Percentiles rank a stretch among this genome's conserved stretches.
Conservation (phyloP, 2,329 filamentous ascomycete genomes). For the Aspergillus pseudonomiae region DNA sequence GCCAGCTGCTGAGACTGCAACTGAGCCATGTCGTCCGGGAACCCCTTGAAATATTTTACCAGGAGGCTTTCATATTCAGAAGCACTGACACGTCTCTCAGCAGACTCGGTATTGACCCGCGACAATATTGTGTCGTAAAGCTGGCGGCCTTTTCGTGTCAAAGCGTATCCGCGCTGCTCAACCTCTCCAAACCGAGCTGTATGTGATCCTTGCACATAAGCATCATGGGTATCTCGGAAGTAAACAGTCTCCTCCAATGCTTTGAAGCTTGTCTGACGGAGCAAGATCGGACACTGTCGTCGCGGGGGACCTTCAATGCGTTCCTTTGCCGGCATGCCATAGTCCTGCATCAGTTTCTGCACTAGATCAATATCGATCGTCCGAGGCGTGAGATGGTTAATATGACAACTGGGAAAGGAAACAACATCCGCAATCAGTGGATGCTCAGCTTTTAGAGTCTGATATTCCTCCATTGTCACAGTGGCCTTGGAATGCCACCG, state of each 20-base stretch:
- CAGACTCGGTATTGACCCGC: slow-evolving; percentile 21
- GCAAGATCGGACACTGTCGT: slow-evolving; percentile 49
- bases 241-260: slow-evolving; percentile 53
- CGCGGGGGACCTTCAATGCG: slow-evolving; percentile 56
- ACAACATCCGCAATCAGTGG: slow-evolving; percentile 55
- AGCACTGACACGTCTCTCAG: slow-evolving; percentile 5
- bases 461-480: slow-evolving; percentile 47
- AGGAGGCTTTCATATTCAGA: slow-evolving; percentile 26
- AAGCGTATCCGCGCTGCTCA: slow-evolving; percentile 55
- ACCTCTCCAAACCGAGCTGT: slow-evolving; percentile 58
- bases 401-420: slow-evolving; percentile 49
- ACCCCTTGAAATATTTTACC: slow-evolving; percentile 36
- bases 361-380: slow-evolving; percentile 53
- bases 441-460: slow-evolving; percentile 46
- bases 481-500: slow-evolving; percentile 51
- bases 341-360: slow-evolving; percentile 47
- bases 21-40: slow-evolving; percentile 48
- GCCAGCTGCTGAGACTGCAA: slow-evolving; percentile 42
- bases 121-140: slow-evolving; percentile 52
- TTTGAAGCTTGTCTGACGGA: slow-evolving; percentile 59
- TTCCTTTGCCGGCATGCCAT: slow-evolving; percentile 51
- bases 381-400: slow-evolving; percentile 58
- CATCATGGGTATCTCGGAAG: slow-evolving; percentile 35
- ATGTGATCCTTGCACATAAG: slow-evolving; percentile 43
- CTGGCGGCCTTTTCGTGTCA: slow-evolving; percentile 50